phyloP scores from a whole-genome alignment of 306 rosid genomes.

The Spatholobus suberectus region DNA sequence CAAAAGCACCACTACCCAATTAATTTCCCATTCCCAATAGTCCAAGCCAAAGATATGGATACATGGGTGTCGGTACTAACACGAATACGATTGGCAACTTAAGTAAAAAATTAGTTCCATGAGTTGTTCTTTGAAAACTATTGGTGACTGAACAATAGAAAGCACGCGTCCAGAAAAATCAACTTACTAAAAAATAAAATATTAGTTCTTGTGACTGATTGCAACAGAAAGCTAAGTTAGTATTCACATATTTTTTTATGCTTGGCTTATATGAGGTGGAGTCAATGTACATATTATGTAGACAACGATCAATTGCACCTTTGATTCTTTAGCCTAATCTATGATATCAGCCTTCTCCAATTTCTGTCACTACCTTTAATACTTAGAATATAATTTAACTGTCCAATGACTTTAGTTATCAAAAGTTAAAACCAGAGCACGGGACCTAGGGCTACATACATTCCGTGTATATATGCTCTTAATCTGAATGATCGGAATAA shows the following conservation, averaged over 20 bases:
- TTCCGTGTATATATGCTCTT: not conserved
- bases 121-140: slow-evolving; percentile 20
- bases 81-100: no score
- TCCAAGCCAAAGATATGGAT: not conserved
- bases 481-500: not conserved
- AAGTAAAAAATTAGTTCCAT: not conserved
- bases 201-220: slow-evolving; percentile 9
- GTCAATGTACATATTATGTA: not conserved
- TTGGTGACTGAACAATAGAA: not conserved
- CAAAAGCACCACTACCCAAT: no score
- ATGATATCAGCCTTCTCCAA: not conserved
- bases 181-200: not conserved
- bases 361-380: not conserved
- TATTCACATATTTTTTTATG: not conserved
- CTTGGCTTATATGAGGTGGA: not conserved
- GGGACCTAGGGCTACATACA: no score
- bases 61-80: not conserved
- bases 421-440: not conserved
- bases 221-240: not conserved
- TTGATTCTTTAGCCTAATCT: not conserved
- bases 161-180: not conserved
- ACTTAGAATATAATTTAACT: not conserved
- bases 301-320: slow-evolving; percentile 6
- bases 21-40: no score
- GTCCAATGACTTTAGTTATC: not conserved